Evolutionary conservation across 345 rosid species (phyloP), one percentile per base, ranked within the genome.

Genomic region (Sisymbrium altissimum): DNA sequence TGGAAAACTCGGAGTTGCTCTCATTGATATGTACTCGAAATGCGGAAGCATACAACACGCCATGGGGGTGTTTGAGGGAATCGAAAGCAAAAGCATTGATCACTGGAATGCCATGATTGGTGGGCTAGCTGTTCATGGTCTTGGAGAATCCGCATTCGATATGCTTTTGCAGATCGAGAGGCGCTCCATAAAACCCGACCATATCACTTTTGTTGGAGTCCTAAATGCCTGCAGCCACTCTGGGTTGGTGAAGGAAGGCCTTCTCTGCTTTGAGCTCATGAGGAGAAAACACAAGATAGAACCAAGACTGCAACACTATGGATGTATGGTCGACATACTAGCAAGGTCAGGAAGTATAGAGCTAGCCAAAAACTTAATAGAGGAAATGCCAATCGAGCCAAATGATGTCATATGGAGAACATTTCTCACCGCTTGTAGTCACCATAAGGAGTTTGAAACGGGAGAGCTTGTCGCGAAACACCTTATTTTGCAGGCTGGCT

Each of bases 101-200:
- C 83, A 84, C 6, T 87, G 89, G 91, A 87, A 86, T 67, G 85
- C 89, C 3, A 82, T 85, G 74, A 85, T 87, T 61, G 82, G 86
- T 52, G 89, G 87, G 21, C 30, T 87, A 57, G 86, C 92, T 53
- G 50, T 84, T 66, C 86, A 85, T 53, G 92, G 92, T 41, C 72
- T 78, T 55, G 85, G 85, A 13, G 76, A 79, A 60, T 66, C 80
- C 25, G 89, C 92, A 32, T 87, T 79, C 43, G 61, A 67, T 23
- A 62, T 80, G 78, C 73, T 83, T 36, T 35, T 83, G 64, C 41
- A 83, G 60, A 77, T 82, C 12, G 78, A 84, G 64, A 85, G 78
- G 70, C 64, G 32, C 17, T 80, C 81, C 9, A 60, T 74, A 29
- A 72, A 69, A 59, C 92, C 86, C 0, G 89, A 87, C 27, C 80